Evolutionary conservation across 2,329 filamentous ascomycete genomes (phyloP).

Genomic region (Apiospora malaysiana): DNA sequence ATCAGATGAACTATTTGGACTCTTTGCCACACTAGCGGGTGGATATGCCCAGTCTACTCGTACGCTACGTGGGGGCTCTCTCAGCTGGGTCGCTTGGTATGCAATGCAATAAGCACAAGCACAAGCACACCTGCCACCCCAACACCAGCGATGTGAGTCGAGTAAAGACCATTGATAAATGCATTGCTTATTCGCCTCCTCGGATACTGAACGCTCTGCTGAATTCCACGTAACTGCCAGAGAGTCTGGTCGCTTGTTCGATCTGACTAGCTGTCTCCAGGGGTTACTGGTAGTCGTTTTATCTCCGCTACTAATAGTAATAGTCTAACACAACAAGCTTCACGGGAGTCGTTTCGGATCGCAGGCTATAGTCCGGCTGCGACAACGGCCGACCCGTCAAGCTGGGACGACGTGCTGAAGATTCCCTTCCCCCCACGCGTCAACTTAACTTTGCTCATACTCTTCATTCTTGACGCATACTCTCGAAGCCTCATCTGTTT

Average conservation of each 20-base stretch:
- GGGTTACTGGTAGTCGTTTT: not conserved
- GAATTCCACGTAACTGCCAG: not conserved
- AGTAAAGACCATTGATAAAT: not conserved
- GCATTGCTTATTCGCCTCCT: not conserved
- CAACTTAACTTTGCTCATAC: not conserved
- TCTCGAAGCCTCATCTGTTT: not conserved
- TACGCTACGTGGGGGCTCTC: slow-evolving; percentile 5
- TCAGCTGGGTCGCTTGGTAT: not conserved
- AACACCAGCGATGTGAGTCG: not conserved
- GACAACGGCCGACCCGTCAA: not conserved
- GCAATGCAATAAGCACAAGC: not conserved
- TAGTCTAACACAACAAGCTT: slow-evolving; percentile 8
- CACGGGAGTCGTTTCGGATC: not conserved
- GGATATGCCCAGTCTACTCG: not conserved
- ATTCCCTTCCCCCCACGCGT: not conserved
- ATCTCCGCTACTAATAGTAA: not conserved
- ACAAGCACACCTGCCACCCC: not conserved
- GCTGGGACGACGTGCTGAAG: not conserved
- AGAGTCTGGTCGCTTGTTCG: not conserved
- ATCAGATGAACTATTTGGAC: not conserved
- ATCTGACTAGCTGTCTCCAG: not conserved
- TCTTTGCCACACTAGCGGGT: slow-evolving; percentile 2
- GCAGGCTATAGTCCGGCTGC: not conserved
- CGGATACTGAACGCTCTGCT: not conserved
- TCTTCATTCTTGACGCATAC: not conserved